phyloP scores from a whole-genome alignment of 176 grass and related monocot species.

The Melocanna baccifera region DNA sequence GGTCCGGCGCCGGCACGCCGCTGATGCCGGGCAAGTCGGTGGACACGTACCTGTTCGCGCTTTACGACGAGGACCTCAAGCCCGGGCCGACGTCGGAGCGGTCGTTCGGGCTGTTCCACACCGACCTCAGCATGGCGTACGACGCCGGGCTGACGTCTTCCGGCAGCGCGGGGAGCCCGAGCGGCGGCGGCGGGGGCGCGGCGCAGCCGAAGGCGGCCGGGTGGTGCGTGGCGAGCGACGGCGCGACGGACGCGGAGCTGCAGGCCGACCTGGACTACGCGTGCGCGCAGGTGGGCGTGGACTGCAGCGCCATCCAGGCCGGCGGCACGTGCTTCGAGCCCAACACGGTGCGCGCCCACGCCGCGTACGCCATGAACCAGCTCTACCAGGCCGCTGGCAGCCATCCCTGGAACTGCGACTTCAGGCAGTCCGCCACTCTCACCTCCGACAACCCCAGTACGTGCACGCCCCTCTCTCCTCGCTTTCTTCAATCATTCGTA shows the following conservation, averaged over 20 bases:
- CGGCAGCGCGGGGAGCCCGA: not conserved
- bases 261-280: constrained; percentile 83
- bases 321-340: constrained; percentile 79
- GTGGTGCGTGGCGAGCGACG: constrained; percentile 82
- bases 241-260: constrained; percentile 60
- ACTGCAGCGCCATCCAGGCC: constrained; percentile 79
- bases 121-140: constrained; percentile 66
- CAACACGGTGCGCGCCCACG: constrained; percentile 83
- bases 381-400: constrained; percentile 65
- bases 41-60: constrained; percentile 92
- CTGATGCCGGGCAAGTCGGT: constrained; percentile 67
- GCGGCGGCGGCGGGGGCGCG: not conserved
- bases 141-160: constrained; percentile 55
- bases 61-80: constrained; percentile 98
- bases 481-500: not conserved
- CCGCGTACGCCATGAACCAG: constrained; percentile 97
- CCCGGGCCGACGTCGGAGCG: constrained; percentile 77
- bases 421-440: constrained; percentile 63
- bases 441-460: constrained; percentile 79
- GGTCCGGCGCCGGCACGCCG: constrained; percentile 77
- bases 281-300: constrained; percentile 65
- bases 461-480: not conserved
- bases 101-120: constrained; percentile 79
- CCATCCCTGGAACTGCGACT: constrained; percentile 80
- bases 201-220: constrained; percentile 8